These are phyloP conservation scores for Candida verbasci DNA, from an alignment of 805 yeast species.

Conservation along the genomic window DNA sequence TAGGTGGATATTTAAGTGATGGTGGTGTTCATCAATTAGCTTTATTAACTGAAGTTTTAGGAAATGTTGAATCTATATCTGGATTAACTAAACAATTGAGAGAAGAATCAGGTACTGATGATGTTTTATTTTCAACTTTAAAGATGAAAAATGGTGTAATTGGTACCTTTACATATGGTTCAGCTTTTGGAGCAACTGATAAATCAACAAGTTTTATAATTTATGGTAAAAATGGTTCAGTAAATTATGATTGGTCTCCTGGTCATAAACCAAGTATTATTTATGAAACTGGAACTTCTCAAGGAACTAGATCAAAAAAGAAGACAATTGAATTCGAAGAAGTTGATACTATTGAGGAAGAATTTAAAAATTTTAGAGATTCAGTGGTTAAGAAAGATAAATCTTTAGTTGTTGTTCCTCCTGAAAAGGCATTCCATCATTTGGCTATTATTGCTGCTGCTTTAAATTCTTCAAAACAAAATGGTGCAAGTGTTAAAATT, in stretches of 20 bases:
- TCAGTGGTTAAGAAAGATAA: slow-evolving; percentile 67
- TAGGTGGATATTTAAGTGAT: slow-evolving; percentile 89
- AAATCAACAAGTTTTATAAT: slow-evolving; percentile 65
- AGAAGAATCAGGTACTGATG: slow-evolving; percentile 76
- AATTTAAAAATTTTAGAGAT: slow-evolving; percentile 46
- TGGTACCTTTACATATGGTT: slow-evolving; percentile 85
- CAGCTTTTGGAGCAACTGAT: slow-evolving; percentile 79
- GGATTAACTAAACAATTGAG: slow-evolving; percentile 78
- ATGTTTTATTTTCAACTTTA: slow-evolving; percentile 68
- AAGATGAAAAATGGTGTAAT: slow-evolving; percentile 57
- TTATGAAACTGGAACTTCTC: slow-evolving; percentile 27
- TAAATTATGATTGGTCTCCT: slow-evolving; percentile 65
- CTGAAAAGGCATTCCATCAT: slow-evolving; percentile 85
- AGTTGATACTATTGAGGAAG: slow-evolving; percentile 40
- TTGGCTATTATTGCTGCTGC: slow-evolving; percentile 87
- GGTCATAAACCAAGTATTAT: slow-evolving; percentile 32
- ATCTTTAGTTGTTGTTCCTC: slow-evolving; percentile 51
- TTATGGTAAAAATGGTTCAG: slow-evolving; percentile 75
- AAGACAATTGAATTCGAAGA: slow-evolving; percentile 36
- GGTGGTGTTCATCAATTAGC: slow-evolving; percentile 98
- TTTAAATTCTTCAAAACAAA: slow-evolving; percentile 57
- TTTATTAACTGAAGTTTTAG: slow-evolving; percentile 74
- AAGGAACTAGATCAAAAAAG: slow-evolving; percentile 51
- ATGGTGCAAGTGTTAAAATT: slow-evolving; percentile 49
- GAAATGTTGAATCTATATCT: slow-evolving; percentile 64